These are phyloP conservation scores for Myriosclerotinia duriaeana DNA, from an alignment of 2,329 filamentous ascomycete species.

Conservation along the genomic window DNA sequence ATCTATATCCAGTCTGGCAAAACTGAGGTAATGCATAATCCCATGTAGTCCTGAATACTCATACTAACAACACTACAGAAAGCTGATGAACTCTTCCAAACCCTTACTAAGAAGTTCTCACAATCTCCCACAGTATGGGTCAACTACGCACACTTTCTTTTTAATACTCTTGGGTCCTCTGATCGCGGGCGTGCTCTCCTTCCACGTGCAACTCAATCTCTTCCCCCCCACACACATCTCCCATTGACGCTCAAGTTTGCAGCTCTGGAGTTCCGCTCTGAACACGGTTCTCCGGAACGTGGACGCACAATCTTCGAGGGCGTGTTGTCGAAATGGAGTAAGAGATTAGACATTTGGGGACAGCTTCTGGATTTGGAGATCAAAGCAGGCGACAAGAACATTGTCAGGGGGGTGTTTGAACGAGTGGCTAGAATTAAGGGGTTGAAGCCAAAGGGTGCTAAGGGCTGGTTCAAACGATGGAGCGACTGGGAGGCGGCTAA, in stretches of 20 bases:
- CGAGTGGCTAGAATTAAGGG: conserved; percentile 67
- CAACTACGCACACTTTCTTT: conserved; percentile 93
- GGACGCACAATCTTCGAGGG: conserved; percentile 94
- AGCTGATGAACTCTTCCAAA: conserved; percentile 84
- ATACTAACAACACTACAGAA: conserved; percentile 54
- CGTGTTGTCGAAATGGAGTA: conserved; percentile 78
- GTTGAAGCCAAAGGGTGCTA: conserved; percentile 79
- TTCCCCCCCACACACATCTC: conserved; percentile 64
- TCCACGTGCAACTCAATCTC: conserved; percentile 78
- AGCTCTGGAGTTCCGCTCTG: conserved; percentile 83
- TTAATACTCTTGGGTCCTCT: conserved; percentile 67
- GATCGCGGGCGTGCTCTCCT: conserved; percentile 77
- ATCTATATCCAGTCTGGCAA: conserved; percentile 94
- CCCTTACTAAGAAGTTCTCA: conserved; percentile 83
- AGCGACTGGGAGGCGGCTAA: conserved; percentile 78
- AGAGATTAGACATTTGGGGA: conserved; percentile 90
- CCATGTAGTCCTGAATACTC: background rate
- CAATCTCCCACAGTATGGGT: conserved; percentile 79
- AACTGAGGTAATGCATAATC: conserved; percentile 61
- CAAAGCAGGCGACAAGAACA: conserved; percentile 55
- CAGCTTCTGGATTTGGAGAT: conserved; percentile 85
- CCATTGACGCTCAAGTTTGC: conserved; percentile 84
- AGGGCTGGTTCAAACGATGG: conserved; percentile 91
- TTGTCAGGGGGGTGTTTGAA: conserved; percentile 77
- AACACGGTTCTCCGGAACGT: conserved; percentile 80